Conservation (phyloP, 805 yeast genomes). For the Metschnikowia sp. region DNA sequence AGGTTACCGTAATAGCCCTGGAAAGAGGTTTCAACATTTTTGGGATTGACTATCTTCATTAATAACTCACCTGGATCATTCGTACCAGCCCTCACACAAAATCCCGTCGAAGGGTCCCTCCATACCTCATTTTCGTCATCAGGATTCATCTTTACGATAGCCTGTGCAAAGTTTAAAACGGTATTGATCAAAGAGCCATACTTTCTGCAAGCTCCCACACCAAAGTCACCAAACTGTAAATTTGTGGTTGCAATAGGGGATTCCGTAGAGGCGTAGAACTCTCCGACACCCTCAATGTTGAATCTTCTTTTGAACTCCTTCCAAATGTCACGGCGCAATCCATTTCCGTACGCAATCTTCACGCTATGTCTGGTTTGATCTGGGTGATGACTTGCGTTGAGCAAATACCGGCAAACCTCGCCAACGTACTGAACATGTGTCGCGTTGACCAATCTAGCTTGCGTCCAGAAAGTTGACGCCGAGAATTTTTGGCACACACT, state of each 20-base stretch:
- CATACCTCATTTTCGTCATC: conserved; percentile 70
- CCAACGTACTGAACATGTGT: conserved; percentile 93
- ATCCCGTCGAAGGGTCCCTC: conserved; percentile 64
- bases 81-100: conserved; percentile 49
- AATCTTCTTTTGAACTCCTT: conserved; percentile 71
- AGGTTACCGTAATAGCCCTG: conserved; percentile 87
- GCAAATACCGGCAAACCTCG: conserved; percentile 84
- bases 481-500: conserved; percentile 81
- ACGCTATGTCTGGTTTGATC: conserved; percentile 62
- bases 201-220: conserved; percentile 84
- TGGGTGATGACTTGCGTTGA: conserved; percentile 62
- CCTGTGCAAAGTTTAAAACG: conserved; percentile 51
- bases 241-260: conserved; percentile 85
- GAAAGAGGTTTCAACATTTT: conserved; percentile 68
- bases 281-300: conserved; percentile 73
- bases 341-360: conserved; percentile 82
- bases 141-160: conserved; percentile 71
- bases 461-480: conserved; percentile 85
- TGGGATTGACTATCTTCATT: conserved; percentile 65
- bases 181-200: conserved; percentile 61
- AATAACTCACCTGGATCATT: conserved; percentile 86
- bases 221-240: conserved; percentile 72
- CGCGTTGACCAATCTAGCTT: conserved; percentile 65
- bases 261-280: conserved; percentile 92
- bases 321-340: conserved; percentile 89